Evolutionary conservation across 345 rosid species (phyloP), one percentile per base, ranked within the genome.

Genomic region (Kandelia obovata): DNA sequence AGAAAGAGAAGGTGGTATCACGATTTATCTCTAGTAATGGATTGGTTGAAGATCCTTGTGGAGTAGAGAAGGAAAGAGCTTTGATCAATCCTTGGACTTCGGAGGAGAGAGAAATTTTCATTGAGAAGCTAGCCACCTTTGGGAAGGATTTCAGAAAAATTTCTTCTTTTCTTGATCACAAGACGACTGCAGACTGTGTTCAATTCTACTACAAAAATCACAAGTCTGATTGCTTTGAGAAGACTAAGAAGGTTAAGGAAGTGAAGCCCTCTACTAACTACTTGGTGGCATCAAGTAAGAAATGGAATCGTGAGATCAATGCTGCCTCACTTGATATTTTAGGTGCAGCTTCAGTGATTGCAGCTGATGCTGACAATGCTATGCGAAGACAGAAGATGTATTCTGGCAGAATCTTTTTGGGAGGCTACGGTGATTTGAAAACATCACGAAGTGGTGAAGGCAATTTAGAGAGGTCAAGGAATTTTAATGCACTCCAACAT

Each of bases 161-260:
- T 73, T 91, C 98, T 77, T 81, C 97, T 28, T 92, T 76, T 80
- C 90, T 96, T 64, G 87, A 87, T 63, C 89, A 90, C 73, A 96
- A 92, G 83, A 90, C 89, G 56, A 92, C 92, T 76, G 98, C 99
- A 23, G 98, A 90, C 77, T 96, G 99, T 75, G 88, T 96, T 43
- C 90, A 92, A 74, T 96, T 92, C 78, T 96, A 96, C 80, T 96
- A 92, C 85, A 96, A 92, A 75, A 96, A 96, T 74, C 99, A 90
- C 83, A 96, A 96, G 72, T 89, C 98, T 70, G 99, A 88, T 79
- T 75, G 81, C 78, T 92, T 96, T 81, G 85, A 84, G 86, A 91
- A 82, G 76, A 85, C 86, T 47, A 91, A 88, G 89, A 94, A 87
- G 86, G 84, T 82, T 60, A 85, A 88, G 83, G 84, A 76, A 66